Evolutionary conservation across 768 basidiomycete genomes (phyloP).

Genomic region (Podaxis sp.): DNA sequence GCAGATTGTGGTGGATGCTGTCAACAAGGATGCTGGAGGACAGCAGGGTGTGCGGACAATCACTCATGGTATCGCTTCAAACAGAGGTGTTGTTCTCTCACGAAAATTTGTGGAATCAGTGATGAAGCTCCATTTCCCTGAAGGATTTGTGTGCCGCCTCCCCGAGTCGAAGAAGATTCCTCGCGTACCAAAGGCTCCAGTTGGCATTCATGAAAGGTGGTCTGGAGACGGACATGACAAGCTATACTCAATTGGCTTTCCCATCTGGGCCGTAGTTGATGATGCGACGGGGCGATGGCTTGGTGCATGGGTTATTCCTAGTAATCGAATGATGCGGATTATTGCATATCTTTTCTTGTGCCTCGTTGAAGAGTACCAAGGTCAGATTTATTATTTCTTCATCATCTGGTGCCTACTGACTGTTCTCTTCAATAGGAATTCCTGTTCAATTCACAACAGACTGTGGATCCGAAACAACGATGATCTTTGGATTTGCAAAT

Average conservation of each 20-base stretch:
- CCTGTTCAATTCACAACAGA: neutral
- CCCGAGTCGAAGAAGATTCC: neutral
- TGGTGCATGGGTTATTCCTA: constrained; percentile 36
- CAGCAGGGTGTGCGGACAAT: neutral
- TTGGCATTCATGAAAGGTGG: constrained; percentile 39
- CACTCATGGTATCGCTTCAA: neutral
- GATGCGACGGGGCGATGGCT: constrained; percentile 31
- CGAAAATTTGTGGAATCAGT: neutral
- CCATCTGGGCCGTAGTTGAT: constrained; percentile 36
- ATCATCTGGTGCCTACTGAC: neutral
- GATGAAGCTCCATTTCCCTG: neutral
- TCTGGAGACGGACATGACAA: constrained; percentile 41
- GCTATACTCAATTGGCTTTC: constrained; percentile 38
- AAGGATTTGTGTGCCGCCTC: neutral
- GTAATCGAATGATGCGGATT: constrained; percentile 29
- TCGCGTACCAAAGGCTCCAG: constrained; percentile 19
- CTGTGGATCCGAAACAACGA: neutral
- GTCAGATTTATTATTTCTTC: neutral
- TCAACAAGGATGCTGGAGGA: neutral
- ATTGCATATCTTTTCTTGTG: constrained; percentile 24
- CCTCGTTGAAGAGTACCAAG: neutral
- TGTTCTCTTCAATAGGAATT: neutral
- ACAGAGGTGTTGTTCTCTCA: neutral
- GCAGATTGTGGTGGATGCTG: neutral
- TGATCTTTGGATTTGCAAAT: neutral